These are phyloP conservation scores for Botrytis medusae DNA, from an alignment of 2,329 filamentous ascomycete species.

Conservation along the genomic window DNA sequence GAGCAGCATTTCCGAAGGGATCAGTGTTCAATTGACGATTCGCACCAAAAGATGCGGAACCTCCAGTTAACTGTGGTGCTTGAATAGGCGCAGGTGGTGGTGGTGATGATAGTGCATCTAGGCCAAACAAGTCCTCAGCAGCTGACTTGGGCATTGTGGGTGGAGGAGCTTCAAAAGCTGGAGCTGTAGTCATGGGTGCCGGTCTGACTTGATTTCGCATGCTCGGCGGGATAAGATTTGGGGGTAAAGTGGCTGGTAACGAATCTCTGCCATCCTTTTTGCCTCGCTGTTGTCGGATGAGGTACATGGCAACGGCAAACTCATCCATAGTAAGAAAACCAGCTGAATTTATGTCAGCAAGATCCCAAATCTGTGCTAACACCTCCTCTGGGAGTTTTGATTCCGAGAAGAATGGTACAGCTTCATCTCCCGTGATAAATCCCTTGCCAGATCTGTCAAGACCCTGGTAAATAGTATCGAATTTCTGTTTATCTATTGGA, in stretches of 20 bases:
- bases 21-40: constrained; percentile 42
- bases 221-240: constrained; percentile 80
- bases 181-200: constrained; percentile 45
- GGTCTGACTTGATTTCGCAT: constrained; percentile 65
- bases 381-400: constrained; percentile 85
- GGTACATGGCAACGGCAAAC: constrained; percentile 95
- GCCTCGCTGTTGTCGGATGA: constrained; percentile 86
- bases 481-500: constrained; percentile 79
- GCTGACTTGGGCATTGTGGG: constrained; percentile 68
- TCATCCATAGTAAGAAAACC: constrained; percentile 84
- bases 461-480: constrained; percentile 80
- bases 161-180: constrained; percentile 45
- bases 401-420: constrained; percentile 90
- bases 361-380: constrained; percentile 94
- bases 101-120: constrained; percentile 69
- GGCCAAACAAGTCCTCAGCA: constrained; percentile 88
- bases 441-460: constrained; percentile 81
- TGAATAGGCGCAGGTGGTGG: constrained; percentile 49
- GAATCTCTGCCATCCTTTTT: constrained; percentile 60
- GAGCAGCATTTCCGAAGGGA: constrained; percentile 44
- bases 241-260: constrained; percentile 74
- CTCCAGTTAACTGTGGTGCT: constrained; percentile 70
- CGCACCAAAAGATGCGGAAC: constrained; percentile 59
- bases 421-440: constrained; percentile 89
- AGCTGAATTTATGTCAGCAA: constrained; percentile 89